These are phyloP conservation scores for Plasmodium cynomolgi DNA, from an alignment of 169 alveolate species.

Conservation along the genomic window DNA sequence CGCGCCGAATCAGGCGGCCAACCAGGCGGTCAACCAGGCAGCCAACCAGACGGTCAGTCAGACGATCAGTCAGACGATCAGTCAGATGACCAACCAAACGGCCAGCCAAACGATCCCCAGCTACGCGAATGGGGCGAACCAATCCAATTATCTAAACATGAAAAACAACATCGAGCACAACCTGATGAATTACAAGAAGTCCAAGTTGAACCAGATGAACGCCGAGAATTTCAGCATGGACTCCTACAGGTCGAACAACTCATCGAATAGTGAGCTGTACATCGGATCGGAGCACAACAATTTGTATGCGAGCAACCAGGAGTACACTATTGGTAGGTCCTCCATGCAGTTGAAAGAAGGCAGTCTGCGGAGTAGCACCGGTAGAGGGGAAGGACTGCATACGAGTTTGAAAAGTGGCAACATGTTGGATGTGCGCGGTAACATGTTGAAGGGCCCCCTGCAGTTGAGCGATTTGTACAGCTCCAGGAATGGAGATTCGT, in stretches of 20 bases:
- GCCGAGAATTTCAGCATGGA: conserved; percentile 5
- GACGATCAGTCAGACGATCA: no score
- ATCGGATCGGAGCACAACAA: background rate
- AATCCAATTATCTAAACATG: conserved; percentile 24
- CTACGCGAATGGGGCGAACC: background rate
- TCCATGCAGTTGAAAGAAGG: background rate
- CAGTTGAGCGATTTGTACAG: background rate
- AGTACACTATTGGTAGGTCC: background rate
- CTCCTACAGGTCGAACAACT: conserved; percentile 5
- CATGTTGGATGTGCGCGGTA: background rate
- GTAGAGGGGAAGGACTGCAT: background rate
- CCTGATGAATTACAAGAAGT: conserved; percentile 38
- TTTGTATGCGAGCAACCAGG: background rate
- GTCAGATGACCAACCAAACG: no score
- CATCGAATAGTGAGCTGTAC: background rate
- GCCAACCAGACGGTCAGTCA: no score
- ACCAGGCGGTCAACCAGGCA: background rate
- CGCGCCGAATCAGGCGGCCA: background rate
- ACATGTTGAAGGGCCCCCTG: background rate
- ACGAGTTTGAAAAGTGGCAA: background rate
- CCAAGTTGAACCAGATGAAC: conserved; percentile 13
- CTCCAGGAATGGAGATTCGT: background rate
- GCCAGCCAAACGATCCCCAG: background rate
- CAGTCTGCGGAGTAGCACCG: background rate
- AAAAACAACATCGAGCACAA: conserved; percentile 42